Percentiles rank a stretch among this genome's conserved stretches.
These are phyloP conservation scores for Venustampulla echinocandica DNA, from an alignment of 495 filamentous ascomycete genomes.

Conservation along the genomic window DNA sequence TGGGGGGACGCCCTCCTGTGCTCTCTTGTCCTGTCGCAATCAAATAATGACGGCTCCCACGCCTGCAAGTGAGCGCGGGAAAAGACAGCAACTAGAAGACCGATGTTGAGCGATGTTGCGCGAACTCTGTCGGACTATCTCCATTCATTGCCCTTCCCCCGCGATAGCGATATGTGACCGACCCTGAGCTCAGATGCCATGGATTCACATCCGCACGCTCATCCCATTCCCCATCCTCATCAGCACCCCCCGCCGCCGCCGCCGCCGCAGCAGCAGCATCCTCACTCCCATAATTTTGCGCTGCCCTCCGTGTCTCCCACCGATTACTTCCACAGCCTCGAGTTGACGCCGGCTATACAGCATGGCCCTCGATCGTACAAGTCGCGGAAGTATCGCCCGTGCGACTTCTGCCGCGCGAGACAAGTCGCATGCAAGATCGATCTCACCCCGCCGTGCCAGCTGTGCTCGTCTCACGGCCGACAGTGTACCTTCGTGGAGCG, in stretches of 20 bases:
- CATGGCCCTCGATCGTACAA: conserved; percentile 21
- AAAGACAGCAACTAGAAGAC: too few relatives aligned
- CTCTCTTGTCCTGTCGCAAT: too few relatives aligned
- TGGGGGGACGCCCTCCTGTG: too few relatives aligned
- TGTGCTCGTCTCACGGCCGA: conserved; percentile 26
- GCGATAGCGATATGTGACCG: too few relatives aligned
- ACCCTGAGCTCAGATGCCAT: too few relatives aligned
- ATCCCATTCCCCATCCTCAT: too few relatives aligned
- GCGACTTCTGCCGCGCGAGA: conserved; percentile 21
- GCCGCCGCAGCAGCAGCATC: background rate
- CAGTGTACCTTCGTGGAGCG: conserved; percentile 30
- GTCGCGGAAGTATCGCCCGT: conserved; percentile 22
- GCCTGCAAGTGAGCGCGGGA: too few relatives aligned
- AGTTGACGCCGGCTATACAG: conserved; percentile 12
- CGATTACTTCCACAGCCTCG: conserved; percentile 20
- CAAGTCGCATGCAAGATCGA: conserved; percentile 24
- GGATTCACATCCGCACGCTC: background rate
- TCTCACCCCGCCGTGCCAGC: conserved; percentile 23
- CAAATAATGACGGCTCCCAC: too few relatives aligned
- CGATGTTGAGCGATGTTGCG: too few relatives aligned
- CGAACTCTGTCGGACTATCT: too few relatives aligned
- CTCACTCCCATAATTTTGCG: conserved; percentile 10
- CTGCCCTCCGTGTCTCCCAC: conserved; percentile 22
- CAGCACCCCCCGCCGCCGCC: background rate
- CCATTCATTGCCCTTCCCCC: too few relatives aligned